Evolutionary conservation across 805 yeast genomes (phyloP).

Genomic region (Wickerhamomyces chaumierensis): DNA sequence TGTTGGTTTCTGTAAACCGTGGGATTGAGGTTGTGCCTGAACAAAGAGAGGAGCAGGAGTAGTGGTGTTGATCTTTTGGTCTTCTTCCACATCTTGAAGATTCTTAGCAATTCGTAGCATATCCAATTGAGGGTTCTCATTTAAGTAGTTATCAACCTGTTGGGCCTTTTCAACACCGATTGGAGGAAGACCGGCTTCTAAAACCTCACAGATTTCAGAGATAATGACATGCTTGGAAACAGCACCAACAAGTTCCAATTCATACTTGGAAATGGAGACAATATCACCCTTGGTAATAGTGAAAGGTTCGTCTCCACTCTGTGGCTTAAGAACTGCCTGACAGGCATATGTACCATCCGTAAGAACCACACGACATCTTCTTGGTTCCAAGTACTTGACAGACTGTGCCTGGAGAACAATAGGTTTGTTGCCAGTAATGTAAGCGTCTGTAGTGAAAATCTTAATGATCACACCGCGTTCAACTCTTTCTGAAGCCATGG

Average conservation of each 20-base stretch:
- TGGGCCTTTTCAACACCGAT: slow-evolving; percentile 26
- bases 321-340: slow-evolving; percentile 44
- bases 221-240: slow-evolving; percentile 21
- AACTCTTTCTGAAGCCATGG: no score
- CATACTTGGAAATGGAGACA: slow-evolving; percentile 29
- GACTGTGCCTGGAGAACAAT: slow-evolving; percentile 21
- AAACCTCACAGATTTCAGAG: slow-evolving; percentile 13
- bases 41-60: slow-evolving; percentile 7
- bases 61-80: not conserved
- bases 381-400: slow-evolving; percentile 26
- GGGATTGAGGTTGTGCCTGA: slow-evolving; percentile 2
- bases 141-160: slow-evolving; percentile 46
- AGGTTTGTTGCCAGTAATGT: not conserved
- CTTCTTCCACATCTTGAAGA: not conserved
- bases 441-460: not conserved
- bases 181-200: no score
- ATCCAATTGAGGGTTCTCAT: slow-evolving; percentile 46
- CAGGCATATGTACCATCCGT: slow-evolving; percentile 41
- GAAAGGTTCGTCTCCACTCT: slow-evolving; percentile 32
- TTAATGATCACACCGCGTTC: not conserved
- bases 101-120: slow-evolving; percentile 6
- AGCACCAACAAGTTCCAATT: slow-evolving; percentile 28
- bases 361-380: slow-evolving; percentile 33
- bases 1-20: no score
- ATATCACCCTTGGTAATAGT: slow-evolving; percentile 31